Evolutionary conservation across 768 basidiomycete species (phyloP).

Genomic region (Sarcomyxa edulis): DNA sequence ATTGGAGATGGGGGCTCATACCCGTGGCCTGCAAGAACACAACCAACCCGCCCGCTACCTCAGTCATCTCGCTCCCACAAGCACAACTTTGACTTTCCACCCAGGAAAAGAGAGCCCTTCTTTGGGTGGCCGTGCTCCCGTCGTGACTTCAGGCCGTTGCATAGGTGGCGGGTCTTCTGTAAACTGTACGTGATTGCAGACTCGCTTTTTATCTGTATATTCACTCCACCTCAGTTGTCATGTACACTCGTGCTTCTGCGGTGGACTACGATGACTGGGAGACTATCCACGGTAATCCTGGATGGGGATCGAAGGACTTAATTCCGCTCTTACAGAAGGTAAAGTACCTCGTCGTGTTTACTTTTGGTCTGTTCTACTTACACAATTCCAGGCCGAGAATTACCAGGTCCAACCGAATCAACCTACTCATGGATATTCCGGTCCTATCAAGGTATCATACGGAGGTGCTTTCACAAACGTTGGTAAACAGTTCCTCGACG

Average conservation of each 20-base stretch:
- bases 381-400: slow-evolving; percentile 30
- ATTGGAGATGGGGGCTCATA: slow-evolving; percentile 34
- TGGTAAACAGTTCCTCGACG: slow-evolving; percentile 39
- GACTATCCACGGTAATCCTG: slow-evolving; percentile 10
- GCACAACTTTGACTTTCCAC: slow-evolving; percentile 25
- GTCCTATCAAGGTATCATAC: slow-evolving; percentile 47
- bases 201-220: no score
- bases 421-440: slow-evolving; percentile 42
- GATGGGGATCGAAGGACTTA: slow-evolving; percentile 21
- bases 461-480: slow-evolving; percentile 33
- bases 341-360: neutral
- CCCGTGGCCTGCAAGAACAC: slow-evolving; percentile 26
- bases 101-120: slow-evolving; percentile 23
- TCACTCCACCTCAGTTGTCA: no score
- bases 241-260: slow-evolving; percentile 11
- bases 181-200: no score
- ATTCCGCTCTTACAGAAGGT: slow-evolving; percentile 21
- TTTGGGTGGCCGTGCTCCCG: slow-evolving; percentile 18
- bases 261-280: slow-evolving; percentile 23
- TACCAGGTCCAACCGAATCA: slow-evolving; percentile 22
- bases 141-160: slow-evolving; percentile 27
- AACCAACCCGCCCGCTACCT: slow-evolving; percentile 30
- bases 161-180: slow-evolving; percentile 40
- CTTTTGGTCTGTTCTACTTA: neutral
- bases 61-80: slow-evolving; percentile 22